Evolutionary conservation across 148 eudicot species (phyloP).

Genomic region (Silene uniflora): DNA sequence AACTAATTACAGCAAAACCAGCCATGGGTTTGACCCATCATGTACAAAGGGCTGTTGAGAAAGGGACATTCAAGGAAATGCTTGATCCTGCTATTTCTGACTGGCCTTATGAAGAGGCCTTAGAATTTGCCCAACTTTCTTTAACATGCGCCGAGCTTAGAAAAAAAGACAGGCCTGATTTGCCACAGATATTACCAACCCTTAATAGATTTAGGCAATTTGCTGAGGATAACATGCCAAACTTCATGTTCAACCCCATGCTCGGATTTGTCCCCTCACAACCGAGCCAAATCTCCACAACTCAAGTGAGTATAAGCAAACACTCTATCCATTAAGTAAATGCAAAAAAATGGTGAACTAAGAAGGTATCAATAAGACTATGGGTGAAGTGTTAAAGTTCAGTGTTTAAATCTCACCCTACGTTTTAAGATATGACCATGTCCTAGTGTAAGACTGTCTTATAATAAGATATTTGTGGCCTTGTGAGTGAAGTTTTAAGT

Average conservation of each 20-base stretch:
- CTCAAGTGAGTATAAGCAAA: slow-evolving; percentile 18
- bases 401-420: background rate
- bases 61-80: slow-evolving; percentile 38
- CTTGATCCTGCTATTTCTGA: slow-evolving; percentile 43
- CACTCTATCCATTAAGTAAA: background rate
- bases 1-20: slow-evolving; percentile 52
- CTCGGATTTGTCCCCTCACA: background rate
- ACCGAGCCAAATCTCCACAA: background rate
- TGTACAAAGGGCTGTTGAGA: slow-evolving; percentile 42
- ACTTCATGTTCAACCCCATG: background rate
- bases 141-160: slow-evolving; percentile 62
- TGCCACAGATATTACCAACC: slow-evolving; percentile 48
- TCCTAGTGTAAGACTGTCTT: no score
- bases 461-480: no score
- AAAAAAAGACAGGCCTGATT: slow-evolving; percentile 66
- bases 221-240: slow-evolving; percentile 41
- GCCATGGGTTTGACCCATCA: slow-evolving; percentile 70
- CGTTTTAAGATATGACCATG: no score
- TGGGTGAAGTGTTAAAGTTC: background rate
- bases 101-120: slow-evolving; percentile 58
- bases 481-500: no score
- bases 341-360: background rate
- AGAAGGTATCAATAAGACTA: no score
- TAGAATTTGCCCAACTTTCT: slow-evolving; percentile 43
- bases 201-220: slow-evolving; percentile 45